Evolutionary conservation across 2,329 filamentous ascomycete genomes (phyloP).

Genomic region (Capronia coronata): DNA sequence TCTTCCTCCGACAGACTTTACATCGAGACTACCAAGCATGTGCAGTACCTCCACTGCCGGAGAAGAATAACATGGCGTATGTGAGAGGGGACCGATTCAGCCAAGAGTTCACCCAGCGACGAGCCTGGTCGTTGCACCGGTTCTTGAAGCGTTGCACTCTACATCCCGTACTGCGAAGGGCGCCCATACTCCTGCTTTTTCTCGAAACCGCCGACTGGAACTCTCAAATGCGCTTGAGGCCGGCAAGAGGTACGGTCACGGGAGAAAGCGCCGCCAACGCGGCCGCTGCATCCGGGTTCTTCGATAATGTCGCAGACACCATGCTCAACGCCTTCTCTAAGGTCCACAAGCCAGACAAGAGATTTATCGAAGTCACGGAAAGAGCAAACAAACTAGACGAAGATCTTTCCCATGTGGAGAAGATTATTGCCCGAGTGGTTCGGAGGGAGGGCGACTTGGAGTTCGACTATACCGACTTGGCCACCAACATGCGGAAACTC

Average conservation of each 20-base stretch:
- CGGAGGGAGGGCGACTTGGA: conserved; percentile 83
- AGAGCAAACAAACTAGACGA: conserved; percentile 91
- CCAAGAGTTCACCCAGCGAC: conserved; percentile 78
- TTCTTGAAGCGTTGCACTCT: conserved; percentile 81
- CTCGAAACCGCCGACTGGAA: conserved; percentile 96
- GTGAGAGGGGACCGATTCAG: conserved; percentile 94
- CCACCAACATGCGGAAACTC: conserved; percentile 90
- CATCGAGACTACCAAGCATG: conserved; percentile 81
- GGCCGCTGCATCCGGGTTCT: conserved; percentile 56
- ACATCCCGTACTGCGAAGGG: conserved; percentile 80
- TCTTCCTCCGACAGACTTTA: conserved; percentile 90
- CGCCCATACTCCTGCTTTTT: conserved; percentile 76
- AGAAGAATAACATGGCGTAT: conserved; percentile 99
- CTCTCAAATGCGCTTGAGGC: conserved; percentile 78
- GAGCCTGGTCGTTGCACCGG: conserved; percentile 83
- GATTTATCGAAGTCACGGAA: conserved; percentile 90
- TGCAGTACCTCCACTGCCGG: conserved; percentile 87
- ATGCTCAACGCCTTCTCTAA: conserved; percentile 98
- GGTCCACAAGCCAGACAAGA: conserved; percentile 86
- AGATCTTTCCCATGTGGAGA: conserved; percentile 86
- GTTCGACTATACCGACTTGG: conserved; percentile 78
- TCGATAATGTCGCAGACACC: conserved; percentile 91
- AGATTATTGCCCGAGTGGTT: conserved; percentile 86
- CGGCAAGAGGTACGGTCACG: conserved; percentile 55
- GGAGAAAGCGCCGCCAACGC: conserved; percentile 39